Conservation (phyloP, 2,329 filamentous ascomycete species). For the Colletotrichum sp. region DNA sequence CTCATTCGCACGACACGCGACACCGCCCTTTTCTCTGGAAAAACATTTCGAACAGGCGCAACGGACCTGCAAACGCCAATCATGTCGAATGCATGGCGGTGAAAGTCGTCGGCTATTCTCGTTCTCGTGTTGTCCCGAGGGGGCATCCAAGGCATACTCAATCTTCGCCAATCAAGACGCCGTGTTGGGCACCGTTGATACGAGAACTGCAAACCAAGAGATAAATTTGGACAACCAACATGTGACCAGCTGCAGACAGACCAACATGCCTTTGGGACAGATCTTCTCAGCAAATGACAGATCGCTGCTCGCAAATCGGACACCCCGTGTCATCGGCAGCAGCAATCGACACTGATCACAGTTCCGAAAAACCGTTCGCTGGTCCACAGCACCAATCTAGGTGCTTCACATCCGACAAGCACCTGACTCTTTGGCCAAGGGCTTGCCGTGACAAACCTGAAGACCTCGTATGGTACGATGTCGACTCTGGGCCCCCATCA, state of each 20-base stretch:
- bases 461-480: background rate
- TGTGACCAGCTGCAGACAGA: background rate
- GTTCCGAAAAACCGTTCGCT: background rate
- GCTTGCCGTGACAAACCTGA: background rate
- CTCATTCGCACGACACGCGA: background rate
- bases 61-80: background rate
- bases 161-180: background rate
- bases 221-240: background rate
- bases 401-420: background rate
- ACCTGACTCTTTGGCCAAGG: background rate
- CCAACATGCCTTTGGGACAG: background rate
- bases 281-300: background rate
- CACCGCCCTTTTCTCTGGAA: background rate
- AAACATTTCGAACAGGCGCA: background rate
- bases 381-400: background rate
- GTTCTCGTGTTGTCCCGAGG: background rate
- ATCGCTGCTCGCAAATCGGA: background rate
- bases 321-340: background rate
- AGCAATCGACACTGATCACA: background rate
- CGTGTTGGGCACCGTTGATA: background rate
- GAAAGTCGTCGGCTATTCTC: background rate
- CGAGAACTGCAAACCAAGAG: background rate
- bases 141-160: background rate
- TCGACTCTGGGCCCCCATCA: background rate
- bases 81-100: background rate